phyloP scores from a whole-genome alignment of 192 early-diverging fungal genomes.

The Dissophora ornata region DNA sequence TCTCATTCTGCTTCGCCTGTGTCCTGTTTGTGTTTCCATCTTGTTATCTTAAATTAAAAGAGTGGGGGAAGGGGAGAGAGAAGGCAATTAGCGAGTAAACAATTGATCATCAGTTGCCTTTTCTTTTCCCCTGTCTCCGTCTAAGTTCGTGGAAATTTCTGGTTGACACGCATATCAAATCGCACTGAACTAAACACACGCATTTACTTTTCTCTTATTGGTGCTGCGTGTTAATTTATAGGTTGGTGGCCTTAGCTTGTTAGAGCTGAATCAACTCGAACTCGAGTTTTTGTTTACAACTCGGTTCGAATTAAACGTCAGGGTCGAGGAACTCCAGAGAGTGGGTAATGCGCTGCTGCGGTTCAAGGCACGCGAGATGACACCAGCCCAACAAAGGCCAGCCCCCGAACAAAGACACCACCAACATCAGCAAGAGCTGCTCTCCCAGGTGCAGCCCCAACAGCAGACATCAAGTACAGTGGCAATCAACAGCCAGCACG shows the following conservation, averaged over 20 bases:
- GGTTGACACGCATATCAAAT: no score
- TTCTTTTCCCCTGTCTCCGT: no score
- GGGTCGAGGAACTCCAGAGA: slow-evolving; percentile 67
- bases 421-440: background rate
- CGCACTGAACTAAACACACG: no score
- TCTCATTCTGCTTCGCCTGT: background rate
- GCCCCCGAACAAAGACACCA: background rate
- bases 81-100: no score
- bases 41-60: no score
- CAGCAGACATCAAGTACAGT: background rate
- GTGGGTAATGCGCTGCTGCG: slow-evolving; percentile 31
- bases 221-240: slow-evolving; percentile 14
- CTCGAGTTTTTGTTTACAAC: slow-evolving; percentile 78
- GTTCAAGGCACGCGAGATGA: slow-evolving; percentile 15
- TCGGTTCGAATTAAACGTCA: slow-evolving; percentile 76
- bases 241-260: slow-evolving; percentile 78
- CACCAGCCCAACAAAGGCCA: background rate
- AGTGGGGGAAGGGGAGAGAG: no score
- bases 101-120: no score
- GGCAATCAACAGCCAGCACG: background rate
- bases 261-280: slow-evolving; percentile 80
- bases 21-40: slow-evolving; percentile 1
- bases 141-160: no score
- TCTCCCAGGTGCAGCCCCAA: background rate
- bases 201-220: no score